Evolutionary conservation across 2,329 filamentous ascomycete genomes (phyloP), one percentile per base, ranked within the genome.

Genomic region (Polytolypa hystricis): DNA sequence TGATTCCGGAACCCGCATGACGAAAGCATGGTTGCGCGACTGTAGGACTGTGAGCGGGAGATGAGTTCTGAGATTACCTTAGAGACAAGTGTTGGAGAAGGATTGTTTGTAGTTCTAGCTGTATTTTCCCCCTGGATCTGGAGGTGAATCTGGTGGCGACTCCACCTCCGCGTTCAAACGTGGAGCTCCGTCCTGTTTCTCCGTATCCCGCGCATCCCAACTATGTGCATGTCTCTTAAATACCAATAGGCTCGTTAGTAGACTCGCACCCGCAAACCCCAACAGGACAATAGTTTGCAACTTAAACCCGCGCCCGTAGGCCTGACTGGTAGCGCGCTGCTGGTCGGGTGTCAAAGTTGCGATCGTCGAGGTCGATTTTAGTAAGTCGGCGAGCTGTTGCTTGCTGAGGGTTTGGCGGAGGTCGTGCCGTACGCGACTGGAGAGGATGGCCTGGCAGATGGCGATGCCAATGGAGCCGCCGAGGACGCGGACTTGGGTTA

Each of bases 401-500:
- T 16, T 15, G 7, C 20, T 28, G 12, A 28, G 18, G 12, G 17
- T 11, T n/a, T 19, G 18, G 12, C 5, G 11, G 12, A 35, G n/a
- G 2, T 27, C 16, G 11, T 20, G 20, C 1, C 16, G 4, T 7
- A 35, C 11, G 15, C 12, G 5, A 23, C 27, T 35, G 23, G 21
- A 23, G 14, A 35, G 23, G 20, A 28, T 35, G 5, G 12, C 15
- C 3, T 52, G 54, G 47, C 54, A 51, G 2, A 60, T 51, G 5
- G 61, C 57, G 4, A 62, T 46, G 8, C 48, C 53, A 34, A 64
- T 54, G 2, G 56, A 55, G 1, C 56, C 58, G 1, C 58, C 56
- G 3, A 62, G 50, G 11, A 57, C 54, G 16, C 61, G 54, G 16
- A 61, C 49, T 40, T 62, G 60, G 1, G 57, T 61, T 14, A 57